Evolutionary conservation across 179 eudicot species (phyloP).

Genomic region (Patellifolia procumbens): DNA sequence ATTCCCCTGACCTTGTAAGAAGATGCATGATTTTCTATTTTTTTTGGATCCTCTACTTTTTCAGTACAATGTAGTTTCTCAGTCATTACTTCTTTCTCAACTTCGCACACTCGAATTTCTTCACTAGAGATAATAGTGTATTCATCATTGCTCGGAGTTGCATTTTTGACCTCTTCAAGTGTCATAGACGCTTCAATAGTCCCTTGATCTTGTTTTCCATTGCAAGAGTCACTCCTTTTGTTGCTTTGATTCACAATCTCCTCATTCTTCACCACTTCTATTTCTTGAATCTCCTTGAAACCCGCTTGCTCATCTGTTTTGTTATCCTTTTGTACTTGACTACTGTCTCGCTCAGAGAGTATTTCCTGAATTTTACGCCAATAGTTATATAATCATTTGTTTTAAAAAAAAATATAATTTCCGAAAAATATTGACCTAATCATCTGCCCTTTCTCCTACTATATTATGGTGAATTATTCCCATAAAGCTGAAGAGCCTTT

Average conservation of each 20-base stretch:
- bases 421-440: too few relatives aligned
- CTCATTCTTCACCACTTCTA: not conserved
- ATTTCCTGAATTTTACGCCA: not conserved
- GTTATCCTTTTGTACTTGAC: not conserved
- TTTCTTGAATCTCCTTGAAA: not conserved
- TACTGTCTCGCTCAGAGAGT: not conserved
- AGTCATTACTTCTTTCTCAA: constrained; percentile 10
- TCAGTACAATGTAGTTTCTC: not conserved
- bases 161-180: not conserved
- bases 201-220: constrained; percentile 8
- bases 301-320: not conserved
- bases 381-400: not conserved
- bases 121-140: not conserved
- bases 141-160: not conserved
- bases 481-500: too few relatives aligned
- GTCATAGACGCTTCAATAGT: not conserved
- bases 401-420: not conserved
- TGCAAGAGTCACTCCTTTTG: not conserved
- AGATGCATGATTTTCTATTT: not conserved
- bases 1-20: not conserved
- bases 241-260: not conserved
- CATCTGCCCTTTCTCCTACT: too few relatives aligned
- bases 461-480: too few relatives aligned
- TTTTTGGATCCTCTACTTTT: not conserved
- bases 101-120: not conserved